Evolutionary conservation across 2,329 filamentous ascomycete genomes (phyloP), one percentile per base, ranked within the genome.

Genomic region (Cordyceps cicadae): DNA sequence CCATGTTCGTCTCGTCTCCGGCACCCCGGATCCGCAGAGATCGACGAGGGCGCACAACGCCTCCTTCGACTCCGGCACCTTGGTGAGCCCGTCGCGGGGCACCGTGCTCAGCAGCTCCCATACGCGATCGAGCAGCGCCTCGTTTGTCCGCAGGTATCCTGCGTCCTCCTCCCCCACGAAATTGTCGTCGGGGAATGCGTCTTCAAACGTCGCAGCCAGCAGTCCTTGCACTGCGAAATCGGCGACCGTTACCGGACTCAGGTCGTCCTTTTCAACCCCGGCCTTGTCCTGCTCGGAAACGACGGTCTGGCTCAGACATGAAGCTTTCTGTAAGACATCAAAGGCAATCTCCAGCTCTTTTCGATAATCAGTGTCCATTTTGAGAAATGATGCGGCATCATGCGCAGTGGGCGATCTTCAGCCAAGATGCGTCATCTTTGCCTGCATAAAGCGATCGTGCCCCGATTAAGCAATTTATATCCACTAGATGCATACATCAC

Each of bases 171-270:
- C 82, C 37, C 81, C 82, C 1, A 85, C 80, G 49, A 85, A 78
- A 3, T 62, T 66, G 67, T 85, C 81, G 6, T 64, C 56, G 0
- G 82, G 82, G 56, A 84, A 85, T 5, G 76, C 76, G 59, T 69
- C 62, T 58, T 79, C 77, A 61, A 84, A 71, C 2, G 79, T 79
- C 43, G 76, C 71, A 6, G 79, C 79, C 46, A 85, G 74, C 5
- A 85, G 73, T 0, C 81, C 81, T 66, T 85, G 82, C 61, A 83
- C 78, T 59, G 82, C 82, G 64, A 85, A 84, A 69, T 85, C 82
- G 67, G 79, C 83, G 21, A 84, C 74, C 0, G 83, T 85, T 52
- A 85, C 83, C 2, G 81, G 81, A 60, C 78, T 81, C 41, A 82
- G 71, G 67, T 84, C 81, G 49, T 78, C 76, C 64, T 85, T 85